Evolutionary conservation across 2,329 filamentous ascomycete genomes (phyloP).

Genomic region (Sporothrix euskadiensis): DNA sequence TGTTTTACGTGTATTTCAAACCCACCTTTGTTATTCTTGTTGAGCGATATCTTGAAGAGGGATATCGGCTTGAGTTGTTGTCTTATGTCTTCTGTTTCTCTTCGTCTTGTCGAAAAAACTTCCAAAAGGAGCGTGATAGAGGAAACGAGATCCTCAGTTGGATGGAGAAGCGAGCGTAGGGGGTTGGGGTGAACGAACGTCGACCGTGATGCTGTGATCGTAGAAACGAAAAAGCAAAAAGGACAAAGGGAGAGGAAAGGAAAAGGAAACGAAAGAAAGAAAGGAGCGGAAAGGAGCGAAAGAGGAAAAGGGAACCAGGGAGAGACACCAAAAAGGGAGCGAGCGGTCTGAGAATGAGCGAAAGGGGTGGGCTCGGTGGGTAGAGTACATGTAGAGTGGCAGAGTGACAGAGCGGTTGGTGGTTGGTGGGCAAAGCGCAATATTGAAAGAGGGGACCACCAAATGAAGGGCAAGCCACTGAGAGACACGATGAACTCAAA

Average conservation of each 20-base stretch:
- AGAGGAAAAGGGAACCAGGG: slow-evolving; percentile 7
- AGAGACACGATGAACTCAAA: too few species aligned
- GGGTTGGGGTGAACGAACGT: slow-evolving; percentile 19
- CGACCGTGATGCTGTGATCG: slow-evolving; percentile 24
- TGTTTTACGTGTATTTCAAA: not conserved
- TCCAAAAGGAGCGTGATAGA: slow-evolving; percentile 59
- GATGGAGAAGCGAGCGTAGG: slow-evolving; percentile 41
- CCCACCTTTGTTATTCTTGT: slow-evolving; percentile 1
- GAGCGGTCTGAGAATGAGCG: not conserved
- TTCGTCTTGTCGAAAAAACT: slow-evolving; percentile 28
- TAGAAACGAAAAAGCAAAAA: slow-evolving; percentile 34
- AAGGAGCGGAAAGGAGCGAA: not conserved
- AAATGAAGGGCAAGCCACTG: slow-evolving; percentile 23
- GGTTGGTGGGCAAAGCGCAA: not conserved
- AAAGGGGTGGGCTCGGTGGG: not conserved
- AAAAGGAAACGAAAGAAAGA: slow-evolving; percentile 9
- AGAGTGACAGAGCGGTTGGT: not conserved
- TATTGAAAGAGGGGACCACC: not conserved
- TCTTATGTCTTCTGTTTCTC: not conserved
- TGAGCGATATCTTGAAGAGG: not conserved
- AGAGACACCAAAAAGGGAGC: not conserved
- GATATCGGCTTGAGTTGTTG: not conserved
- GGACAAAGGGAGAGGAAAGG: slow-evolving; percentile 23
- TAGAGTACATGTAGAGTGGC: too few species aligned
- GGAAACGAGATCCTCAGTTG: slow-evolving; percentile 53